phyloP scores from a whole-genome alignment of 805 yeast genomes.

The Kregervanrija delftensis region DNA sequence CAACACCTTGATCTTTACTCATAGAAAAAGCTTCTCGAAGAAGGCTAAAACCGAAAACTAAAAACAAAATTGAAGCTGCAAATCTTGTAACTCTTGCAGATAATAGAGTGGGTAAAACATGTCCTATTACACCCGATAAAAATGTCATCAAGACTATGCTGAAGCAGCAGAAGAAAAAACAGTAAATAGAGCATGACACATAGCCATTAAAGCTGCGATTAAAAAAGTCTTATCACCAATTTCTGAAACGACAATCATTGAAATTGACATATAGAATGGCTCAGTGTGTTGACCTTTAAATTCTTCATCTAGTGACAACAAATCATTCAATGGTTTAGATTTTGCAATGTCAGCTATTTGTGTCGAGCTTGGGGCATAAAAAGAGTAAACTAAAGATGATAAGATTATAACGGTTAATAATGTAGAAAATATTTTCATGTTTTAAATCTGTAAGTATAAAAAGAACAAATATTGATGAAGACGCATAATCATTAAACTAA shows the following conservation, averaged over 20 bases:
- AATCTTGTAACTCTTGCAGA: conserved; percentile 76
- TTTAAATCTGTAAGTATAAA: too few species aligned
- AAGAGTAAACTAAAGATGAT: too few species aligned
- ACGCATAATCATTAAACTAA: too few species aligned
- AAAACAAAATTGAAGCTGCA: conserved; percentile 72
- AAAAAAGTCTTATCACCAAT: conserved; percentile 96
- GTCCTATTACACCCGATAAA: conserved; percentile 86
- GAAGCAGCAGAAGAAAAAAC: conserved; percentile 88
- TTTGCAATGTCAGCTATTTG: neutral
- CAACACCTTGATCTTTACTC: conserved; percentile 80
- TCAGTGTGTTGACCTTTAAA: neutral
- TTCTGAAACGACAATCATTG: conserved; percentile 94
- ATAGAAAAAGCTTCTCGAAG: conserved; percentile 75
- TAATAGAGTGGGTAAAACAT: conserved; percentile 76
- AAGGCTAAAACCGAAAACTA: conserved; percentile 75
- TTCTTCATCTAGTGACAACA: too few species aligned
- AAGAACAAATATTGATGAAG: too few species aligned
- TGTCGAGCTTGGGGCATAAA: neutral
- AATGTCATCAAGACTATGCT: conserved; percentile 87
- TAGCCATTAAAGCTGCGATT: conserved; percentile 96
- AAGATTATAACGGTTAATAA: too few species aligned
- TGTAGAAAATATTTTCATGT: too few species aligned
- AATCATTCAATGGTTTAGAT: neutral
- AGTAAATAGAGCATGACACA: conserved; percentile 76
- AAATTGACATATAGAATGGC: conserved; percentile 68